phyloP scores from a whole-genome alignment of 2,329 filamentous ascomycete genomes.

The Paraphoma sp. region DNA sequence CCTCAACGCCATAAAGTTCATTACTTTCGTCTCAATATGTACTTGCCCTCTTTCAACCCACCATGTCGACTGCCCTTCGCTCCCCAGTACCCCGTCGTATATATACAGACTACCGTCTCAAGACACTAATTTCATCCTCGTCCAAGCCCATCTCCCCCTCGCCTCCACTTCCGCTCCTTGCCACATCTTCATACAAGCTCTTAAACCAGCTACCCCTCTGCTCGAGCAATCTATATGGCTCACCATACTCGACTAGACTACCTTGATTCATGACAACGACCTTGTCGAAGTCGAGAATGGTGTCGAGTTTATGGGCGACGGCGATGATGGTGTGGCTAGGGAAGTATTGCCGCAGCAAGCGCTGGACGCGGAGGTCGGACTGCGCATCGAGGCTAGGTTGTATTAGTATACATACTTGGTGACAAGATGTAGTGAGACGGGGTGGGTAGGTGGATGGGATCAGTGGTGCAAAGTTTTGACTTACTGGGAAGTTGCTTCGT shows the following conservation, averaged over 20 bases:
- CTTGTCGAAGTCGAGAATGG: conserved; percentile 61
- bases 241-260: conserved; percentile 53
- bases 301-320: conserved; percentile 64
- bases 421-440: too few species aligned
- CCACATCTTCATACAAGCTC: conserved; percentile 34
- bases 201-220: conserved; percentile 41
- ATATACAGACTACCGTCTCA: neutral
- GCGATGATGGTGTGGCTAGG: conserved; percentile 64
- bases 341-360: conserved; percentile 62
- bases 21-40: neutral
- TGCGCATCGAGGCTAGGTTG: conserved; percentile 59
- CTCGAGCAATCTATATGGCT: conserved; percentile 36
- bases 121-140: neutral
- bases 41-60: neutral
- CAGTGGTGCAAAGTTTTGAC: neutral
- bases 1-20: neutral
- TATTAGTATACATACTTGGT: neutral
- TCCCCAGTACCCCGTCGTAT: neutral
- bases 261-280: conserved; percentile 61
- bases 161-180: neutral
- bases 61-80: neutral
- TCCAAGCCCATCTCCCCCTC: conserved; percentile 3
- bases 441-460: neutral
- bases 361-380: conserved; percentile 65
- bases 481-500: conserved; percentile 45